Base-by-base conservation (phyloP, 148 eudicot genomes). In the Rhododendron griersonianum region DNA sequence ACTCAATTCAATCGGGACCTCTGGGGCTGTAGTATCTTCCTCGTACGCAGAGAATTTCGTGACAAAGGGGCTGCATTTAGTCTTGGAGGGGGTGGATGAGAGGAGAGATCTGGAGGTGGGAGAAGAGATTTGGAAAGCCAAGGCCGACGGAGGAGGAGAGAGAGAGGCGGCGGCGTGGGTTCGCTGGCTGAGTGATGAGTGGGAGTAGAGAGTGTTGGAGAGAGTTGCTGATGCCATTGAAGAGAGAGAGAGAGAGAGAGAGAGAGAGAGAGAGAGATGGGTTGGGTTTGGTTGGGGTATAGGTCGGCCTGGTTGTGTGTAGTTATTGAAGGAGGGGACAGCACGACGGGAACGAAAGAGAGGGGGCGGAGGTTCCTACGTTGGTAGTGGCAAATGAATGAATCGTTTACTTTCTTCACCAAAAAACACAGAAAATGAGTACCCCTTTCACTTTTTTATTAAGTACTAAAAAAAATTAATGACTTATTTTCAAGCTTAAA, bases 1-100 rank as follows among this genome's bases (percentile, higher is more conserved):
- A 96, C 99, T 91, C 83, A 92, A 86, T 87, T 96, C 99, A 65
- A 96, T 95, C 7, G 98, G 98, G 45, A 85, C 75, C 69, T 92
- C 94, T 33, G 91, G 84, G 45, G 59, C 21, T 11, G 73, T 23
- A 28, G 11, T 83, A 11, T 87, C 90, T 14, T 87, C 48, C 4
- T 74, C 88, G 77, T 88, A 61, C 18, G 88, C 67, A 65, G 93
- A 87, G 85, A 90, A 91, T 41, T 71, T 87, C 16, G 92, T 50
- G 47, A 90, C 61, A 76, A 90, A 88, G 79, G 71, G 57, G 14
- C 84, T 33, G 2, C 81, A 85, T 82, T 45, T 76, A 7, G 61
- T 84, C 21, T 79, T 89, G 19, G 90, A 69, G 4, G 90, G 87
- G 48, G 91, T 83, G 35, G 91, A 85, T 81, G 88, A 78, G 71